These are phyloP conservation scores for Saccharomyces hybrid DNA, from an alignment of 1,139 yeast species.

Conservation along the genomic window DNA sequence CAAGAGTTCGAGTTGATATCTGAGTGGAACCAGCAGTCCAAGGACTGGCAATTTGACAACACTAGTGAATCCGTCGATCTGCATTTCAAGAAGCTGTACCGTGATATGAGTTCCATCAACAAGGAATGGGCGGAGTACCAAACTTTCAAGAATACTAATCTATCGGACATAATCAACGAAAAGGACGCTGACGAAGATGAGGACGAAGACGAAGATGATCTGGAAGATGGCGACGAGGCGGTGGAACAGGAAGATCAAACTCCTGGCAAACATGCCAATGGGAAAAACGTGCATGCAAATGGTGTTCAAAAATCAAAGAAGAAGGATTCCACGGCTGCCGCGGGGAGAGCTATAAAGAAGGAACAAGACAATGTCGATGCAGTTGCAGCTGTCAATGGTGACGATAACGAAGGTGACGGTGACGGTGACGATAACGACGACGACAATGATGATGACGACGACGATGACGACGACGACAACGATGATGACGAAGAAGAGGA, in stretches of 20 bases:
- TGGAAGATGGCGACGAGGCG: conserved; percentile 13
- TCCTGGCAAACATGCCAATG: conserved; percentile 6
- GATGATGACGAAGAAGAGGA: conserved; percentile 9
- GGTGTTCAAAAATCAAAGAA: conserved; percentile 7
- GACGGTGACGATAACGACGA: conserved; percentile 13
- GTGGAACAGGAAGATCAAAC: conserved; percentile 5
- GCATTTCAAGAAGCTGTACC: conserved; percentile 14
- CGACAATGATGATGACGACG: conserved; percentile 10
- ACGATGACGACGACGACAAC: conserved; percentile 8
- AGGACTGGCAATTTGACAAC: conserved; percentile 19
- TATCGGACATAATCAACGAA: conserved; percentile 9
- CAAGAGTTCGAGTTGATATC: conserved; percentile 32
- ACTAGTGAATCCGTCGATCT: conserved; percentile 8
- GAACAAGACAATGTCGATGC: background rate
- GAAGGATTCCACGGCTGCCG: conserved; percentile 14
- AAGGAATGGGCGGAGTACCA: conserved; percentile 21
- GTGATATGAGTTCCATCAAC: conserved; percentile 13
- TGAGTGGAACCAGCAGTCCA: conserved; percentile 29
- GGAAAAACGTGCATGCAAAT: conserved; percentile 8
- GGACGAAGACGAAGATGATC: conserved; percentile 6
- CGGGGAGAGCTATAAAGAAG: conserved; percentile 6
- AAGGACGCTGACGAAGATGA: conserved; percentile 8
- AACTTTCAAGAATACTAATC: conserved; percentile 12
- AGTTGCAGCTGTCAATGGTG: conserved; percentile 3
- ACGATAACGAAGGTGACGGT: conserved; percentile 9